Conservation (phyloP, 495 filamentous ascomycete genomes). For the Penicillium angulare region DNA sequence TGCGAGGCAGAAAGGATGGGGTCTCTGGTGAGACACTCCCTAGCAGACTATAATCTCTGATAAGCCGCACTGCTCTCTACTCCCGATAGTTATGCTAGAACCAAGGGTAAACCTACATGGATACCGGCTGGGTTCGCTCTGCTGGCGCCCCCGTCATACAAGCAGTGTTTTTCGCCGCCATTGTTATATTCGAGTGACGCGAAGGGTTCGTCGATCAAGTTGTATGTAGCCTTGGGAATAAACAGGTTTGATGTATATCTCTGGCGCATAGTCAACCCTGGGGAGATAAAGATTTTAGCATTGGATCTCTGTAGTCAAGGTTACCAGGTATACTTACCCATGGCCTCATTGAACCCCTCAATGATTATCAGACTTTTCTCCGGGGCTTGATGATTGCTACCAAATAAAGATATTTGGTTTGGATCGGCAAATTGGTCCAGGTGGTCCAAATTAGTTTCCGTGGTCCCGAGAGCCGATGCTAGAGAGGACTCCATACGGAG, state of each 20-base stretch:
- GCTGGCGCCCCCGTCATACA: constrained; percentile 8
- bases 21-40: constrained; percentile 23
- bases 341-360: constrained; percentile 43
- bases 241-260: constrained; percentile 17
- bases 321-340: constrained; percentile 32
- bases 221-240: constrained; percentile 11
- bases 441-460: constrained; percentile 43
- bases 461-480: constrained; percentile 45
- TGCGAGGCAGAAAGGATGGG: constrained; percentile 14
- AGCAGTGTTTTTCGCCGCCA: constrained; percentile 21
- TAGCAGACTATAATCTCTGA: constrained; percentile 10
- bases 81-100: too few species aligned
- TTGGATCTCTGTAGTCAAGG: not conserved
- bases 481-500: constrained; percentile 52
- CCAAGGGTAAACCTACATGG: constrained; percentile 17
- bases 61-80: too few species aligned
- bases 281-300: not conserved
- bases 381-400: constrained; percentile 7
- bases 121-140: constrained; percentile 1
- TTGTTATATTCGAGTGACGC: constrained; percentile 7
- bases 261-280: constrained; percentile 23
- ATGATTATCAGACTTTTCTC: constrained; percentile 43
- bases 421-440: constrained; percentile 50
- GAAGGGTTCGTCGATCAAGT: constrained; percentile 11
- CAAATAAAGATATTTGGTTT: constrained; percentile 42